phyloP scores from a whole-genome alignment of 2,329 filamentous ascomycete species.

The Neopestalotiopsis clavispora region DNA sequence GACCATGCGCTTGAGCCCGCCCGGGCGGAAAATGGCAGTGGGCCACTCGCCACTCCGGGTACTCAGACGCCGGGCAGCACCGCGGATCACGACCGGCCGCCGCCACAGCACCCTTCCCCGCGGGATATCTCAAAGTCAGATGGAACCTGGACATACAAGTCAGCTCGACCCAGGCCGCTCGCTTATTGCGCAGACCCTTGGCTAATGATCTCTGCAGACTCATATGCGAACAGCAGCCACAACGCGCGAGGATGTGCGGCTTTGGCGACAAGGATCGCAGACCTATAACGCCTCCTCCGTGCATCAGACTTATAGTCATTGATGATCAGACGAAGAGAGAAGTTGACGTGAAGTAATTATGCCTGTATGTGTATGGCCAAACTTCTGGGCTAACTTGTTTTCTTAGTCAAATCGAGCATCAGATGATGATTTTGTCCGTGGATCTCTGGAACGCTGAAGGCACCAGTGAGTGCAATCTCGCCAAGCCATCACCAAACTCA shows the following conservation, averaged over 20 bases:
- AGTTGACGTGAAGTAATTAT: slow-evolving; percentile 78
- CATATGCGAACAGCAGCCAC: slow-evolving; percentile 86
- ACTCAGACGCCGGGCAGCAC: background rate
- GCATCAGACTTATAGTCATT: slow-evolving; percentile 80
- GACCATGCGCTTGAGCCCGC: slow-evolving; percentile 10
- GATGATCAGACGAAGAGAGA: slow-evolving; percentile 79
- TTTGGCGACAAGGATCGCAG: slow-evolving; percentile 99
- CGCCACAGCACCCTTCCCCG: slow-evolving; percentile 7
- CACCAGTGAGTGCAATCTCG: slow-evolving; percentile 68
- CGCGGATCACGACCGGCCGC: slow-evolving; percentile 6
- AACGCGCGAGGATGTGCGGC: slow-evolving; percentile 95
- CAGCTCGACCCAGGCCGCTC: background rate
- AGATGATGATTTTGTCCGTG: slow-evolving; percentile 53
- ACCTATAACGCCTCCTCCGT: slow-evolving; percentile 94
- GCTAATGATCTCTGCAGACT: slow-evolving; percentile 52
- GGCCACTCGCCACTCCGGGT: background rate
- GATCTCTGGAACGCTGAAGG: slow-evolving; percentile 72
- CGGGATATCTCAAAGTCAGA: slow-evolving; percentile 6
- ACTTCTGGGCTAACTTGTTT: slow-evolving; percentile 18
- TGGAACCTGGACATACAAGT: slow-evolving; percentile 14
- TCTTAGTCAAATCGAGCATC: slow-evolving; percentile 33
- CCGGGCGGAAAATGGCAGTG: slow-evolving; percentile 3
- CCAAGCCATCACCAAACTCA: slow-evolving; percentile 65
- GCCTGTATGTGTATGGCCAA: too few species aligned
- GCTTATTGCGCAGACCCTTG: background rate